Percentiles rank a stretch among this genome's conserved stretches.
phyloP scores from a whole-genome alignment of 306 rosid genomes.

The Heteromeles arbutifolia region DNA sequence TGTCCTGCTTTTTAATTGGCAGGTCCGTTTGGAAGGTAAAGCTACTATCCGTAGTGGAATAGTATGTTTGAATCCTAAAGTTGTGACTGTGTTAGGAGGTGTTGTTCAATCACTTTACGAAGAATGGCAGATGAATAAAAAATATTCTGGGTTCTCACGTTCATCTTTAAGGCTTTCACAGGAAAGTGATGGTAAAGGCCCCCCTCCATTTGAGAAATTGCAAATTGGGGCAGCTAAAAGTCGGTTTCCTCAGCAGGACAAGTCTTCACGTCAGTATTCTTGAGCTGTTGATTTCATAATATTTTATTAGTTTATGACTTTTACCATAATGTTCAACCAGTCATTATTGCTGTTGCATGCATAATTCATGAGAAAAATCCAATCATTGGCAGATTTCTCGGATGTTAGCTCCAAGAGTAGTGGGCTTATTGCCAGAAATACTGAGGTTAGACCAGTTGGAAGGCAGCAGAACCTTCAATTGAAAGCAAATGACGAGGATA shows the following conservation, averaged over 20 bases:
- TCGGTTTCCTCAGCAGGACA: slow-evolving; percentile 22
- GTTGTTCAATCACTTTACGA: slow-evolving; percentile 73
- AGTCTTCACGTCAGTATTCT: slow-evolving; percentile 18
- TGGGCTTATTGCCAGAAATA: slow-evolving; percentile 26
- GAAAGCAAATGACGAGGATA: slow-evolving; percentile 21
- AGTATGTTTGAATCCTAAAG: slow-evolving; percentile 65
- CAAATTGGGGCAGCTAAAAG: slow-evolving; percentile 57
- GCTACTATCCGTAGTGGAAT: slow-evolving; percentile 51
- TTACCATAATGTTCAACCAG: background rate
- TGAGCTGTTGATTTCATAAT: background rate
- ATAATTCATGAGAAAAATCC: background rate
- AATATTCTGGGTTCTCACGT: slow-evolving; percentile 73
- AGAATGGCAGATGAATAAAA: slow-evolving; percentile 89
- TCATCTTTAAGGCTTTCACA: slow-evolving; percentile 47
- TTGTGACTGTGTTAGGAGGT: slow-evolving; percentile 69
- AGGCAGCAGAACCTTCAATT: slow-evolving; percentile 24
- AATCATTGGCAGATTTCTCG: slow-evolving; percentile 34
- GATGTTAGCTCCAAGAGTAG: slow-evolving; percentile 29
- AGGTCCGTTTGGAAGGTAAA: slow-evolving; percentile 77
- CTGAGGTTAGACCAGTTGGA: slow-evolving; percentile 28
- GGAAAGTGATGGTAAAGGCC: slow-evolving; percentile 58
- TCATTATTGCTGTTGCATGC: background rate
- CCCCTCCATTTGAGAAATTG: slow-evolving; percentile 94
- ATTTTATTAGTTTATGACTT: background rate
- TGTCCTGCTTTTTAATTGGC: slow-evolving; percentile 27